These are phyloP conservation scores for Serendipita indica DNA, from an alignment of 768 basidiomycete species.

Conservation along the genomic window DNA sequence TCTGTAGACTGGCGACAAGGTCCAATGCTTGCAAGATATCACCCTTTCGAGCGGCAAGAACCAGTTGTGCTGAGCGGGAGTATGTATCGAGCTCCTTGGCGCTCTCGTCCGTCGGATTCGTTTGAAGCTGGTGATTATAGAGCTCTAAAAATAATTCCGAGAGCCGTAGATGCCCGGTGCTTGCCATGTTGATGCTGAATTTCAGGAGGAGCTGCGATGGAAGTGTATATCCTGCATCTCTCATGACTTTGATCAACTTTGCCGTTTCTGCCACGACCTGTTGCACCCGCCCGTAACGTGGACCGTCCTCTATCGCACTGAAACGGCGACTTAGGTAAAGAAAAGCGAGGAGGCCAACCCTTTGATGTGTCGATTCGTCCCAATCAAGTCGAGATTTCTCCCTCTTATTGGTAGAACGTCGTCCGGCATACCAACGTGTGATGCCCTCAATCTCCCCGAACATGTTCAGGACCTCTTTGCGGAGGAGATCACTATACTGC, in stretches of 20 bases:
- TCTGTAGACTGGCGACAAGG: neutral
- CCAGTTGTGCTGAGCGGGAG: neutral
- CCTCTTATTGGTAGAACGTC: no score
- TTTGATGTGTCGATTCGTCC: no score
- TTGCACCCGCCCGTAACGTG: no score
- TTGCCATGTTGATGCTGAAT: neutral
- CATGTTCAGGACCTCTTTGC: no score
- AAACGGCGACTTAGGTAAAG: no score
- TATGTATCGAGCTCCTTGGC: neutral
- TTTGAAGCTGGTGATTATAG: neutral
- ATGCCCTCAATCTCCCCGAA: no score
- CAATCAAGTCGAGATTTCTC: no score
- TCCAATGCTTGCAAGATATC: neutral
- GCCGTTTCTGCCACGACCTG: no score
- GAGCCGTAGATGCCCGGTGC: neutral
- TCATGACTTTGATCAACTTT: neutral
- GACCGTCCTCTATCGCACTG: no score
- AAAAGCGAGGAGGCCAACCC: no score
- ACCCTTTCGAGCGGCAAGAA: neutral
- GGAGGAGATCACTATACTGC: no score
- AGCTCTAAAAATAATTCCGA: neutral
- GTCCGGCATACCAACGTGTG: no score
- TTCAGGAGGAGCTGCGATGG: neutral
- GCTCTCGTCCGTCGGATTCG: neutral
- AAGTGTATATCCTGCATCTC: neutral